Evolutionary conservation across 495 filamentous ascomycete genomes (phyloP).

Genomic region (Glonium stellatum): DNA sequence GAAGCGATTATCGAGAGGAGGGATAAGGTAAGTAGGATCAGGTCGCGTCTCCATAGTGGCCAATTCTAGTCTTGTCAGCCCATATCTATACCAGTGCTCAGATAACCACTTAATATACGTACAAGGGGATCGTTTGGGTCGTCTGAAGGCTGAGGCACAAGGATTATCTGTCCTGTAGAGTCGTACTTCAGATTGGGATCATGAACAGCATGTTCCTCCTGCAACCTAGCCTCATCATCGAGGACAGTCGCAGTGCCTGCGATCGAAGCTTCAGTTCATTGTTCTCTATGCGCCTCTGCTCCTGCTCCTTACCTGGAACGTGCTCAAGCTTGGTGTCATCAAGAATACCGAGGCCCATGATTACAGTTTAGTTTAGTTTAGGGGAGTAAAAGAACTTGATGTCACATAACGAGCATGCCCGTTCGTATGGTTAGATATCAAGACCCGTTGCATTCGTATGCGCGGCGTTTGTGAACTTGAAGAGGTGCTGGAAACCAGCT

Average conservation of each 20-base stretch:
- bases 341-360: constrained; percentile 79
- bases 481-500: no score
- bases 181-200: constrained; percentile 34
- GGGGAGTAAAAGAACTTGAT: neutral
- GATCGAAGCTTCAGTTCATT: constrained; percentile 3
- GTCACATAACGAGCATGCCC: neutral
- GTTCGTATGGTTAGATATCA: neutral
- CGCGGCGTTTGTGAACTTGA: neutral
- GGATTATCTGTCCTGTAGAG: constrained; percentile 32
- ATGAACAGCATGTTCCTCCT: constrained; percentile 13
- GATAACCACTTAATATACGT: constrained; percentile 13
- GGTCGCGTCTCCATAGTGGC: constrained; percentile 79
- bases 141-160: constrained; percentile 39
- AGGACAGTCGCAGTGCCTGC: constrained; percentile 26
- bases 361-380: neutral
- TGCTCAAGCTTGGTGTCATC: constrained; percentile 55
- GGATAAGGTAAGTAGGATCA: constrained; percentile 71
- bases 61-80: constrained; percentile 58
- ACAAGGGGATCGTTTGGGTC: constrained; percentile 48
- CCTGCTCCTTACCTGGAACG: constrained; percentile 58
- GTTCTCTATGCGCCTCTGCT: neutral
- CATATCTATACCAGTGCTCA: constrained; percentile 20
- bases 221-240: constrained; percentile 13
- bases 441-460: neutral
- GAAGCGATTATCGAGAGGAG: constrained; percentile 73